Percentiles rank a stretch among this genome's conserved stretches.
Evolutionary conservation across 2,329 filamentous ascomycete species (phyloP).

Genomic region (Penicillium sp.): DNA sequence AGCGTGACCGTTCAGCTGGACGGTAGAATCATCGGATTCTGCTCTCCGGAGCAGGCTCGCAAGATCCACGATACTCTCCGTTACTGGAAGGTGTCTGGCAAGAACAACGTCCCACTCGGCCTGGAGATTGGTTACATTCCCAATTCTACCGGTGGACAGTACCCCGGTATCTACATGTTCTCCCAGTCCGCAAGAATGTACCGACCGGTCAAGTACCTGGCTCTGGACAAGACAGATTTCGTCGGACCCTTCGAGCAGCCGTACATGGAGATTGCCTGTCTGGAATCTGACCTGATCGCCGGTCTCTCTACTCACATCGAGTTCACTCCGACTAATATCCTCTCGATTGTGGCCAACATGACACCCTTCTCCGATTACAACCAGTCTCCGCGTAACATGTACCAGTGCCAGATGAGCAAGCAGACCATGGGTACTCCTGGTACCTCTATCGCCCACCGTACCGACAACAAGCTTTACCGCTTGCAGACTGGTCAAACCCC

Average conservation of each 20-base stretch:
- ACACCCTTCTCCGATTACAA: slow-evolving; percentile 99
- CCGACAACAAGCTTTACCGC: slow-evolving; percentile 95
- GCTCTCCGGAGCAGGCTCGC: slow-evolving; percentile 77
- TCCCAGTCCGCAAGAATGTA: slow-evolving; percentile 84
- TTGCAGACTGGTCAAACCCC: slow-evolving; percentile 96
- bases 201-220: slow-evolving; percentile 87
- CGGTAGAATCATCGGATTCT: slow-evolving; percentile 87
- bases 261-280: slow-evolving; percentile 95
- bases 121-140: slow-evolving; percentile 93
- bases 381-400: slow-evolving; percentile 98
- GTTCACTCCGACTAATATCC: slow-evolving; percentile 90
- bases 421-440: slow-evolving; percentile 98
- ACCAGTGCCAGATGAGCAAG: slow-evolving; percentile 99
- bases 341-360: slow-evolving; percentile 97
- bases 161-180: slow-evolving; percentile 93
- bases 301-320: slow-evolving; percentile 92
- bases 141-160: slow-evolving; percentile 85
- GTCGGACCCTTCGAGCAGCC: slow-evolving; percentile 95
- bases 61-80: slow-evolving; percentile 82
- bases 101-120: slow-evolving; percentile 74
- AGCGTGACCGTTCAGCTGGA: slow-evolving; percentile 89
- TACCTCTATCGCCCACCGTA: slow-evolving; percentile 79
- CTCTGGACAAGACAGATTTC: slow-evolving; percentile 80
- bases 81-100: slow-evolving; percentile 92
- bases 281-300: slow-evolving; percentile 83